Conservation (phyloP, 768 basidiomycete species). For the Punctularia strigosozonata region DNA sequence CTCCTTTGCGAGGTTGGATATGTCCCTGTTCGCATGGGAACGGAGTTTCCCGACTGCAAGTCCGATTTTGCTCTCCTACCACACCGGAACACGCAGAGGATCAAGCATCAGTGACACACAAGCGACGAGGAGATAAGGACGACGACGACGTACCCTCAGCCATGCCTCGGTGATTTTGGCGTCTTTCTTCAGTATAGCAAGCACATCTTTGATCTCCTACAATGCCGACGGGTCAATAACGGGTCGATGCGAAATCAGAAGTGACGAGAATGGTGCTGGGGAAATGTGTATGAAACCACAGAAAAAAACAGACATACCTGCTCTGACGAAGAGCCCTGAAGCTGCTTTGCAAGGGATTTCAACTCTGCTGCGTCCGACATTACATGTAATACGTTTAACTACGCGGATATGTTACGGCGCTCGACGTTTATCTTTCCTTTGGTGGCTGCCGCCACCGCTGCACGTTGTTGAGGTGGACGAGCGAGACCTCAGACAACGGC, state of each 20-base stretch:
- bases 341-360: slow-evolving; percentile 71
- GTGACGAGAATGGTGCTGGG: slow-evolving; percentile 21
- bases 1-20: slow-evolving; percentile 79
- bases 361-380: slow-evolving; percentile 41
- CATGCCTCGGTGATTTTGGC: slow-evolving; percentile 60
- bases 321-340: slow-evolving; percentile 48
- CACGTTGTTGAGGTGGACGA: no score
- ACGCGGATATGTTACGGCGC: slow-evolving; percentile 1
- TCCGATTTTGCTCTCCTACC: slow-evolving; percentile 84
- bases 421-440: not conserved
- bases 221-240: slow-evolving; percentile 18
- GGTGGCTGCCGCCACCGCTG: no score
- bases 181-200: slow-evolving; percentile 53
- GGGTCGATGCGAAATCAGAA: slow-evolving; percentile 6
- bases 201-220: slow-evolving; percentile 53
- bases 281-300: slow-evolving; percentile 21
- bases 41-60: slow-evolving; percentile 88
- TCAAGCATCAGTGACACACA: not conserved
- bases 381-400: not conserved
- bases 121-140: slow-evolving; percentile 13
- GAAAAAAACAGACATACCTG: slow-evolving; percentile 37
- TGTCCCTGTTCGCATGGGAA: slow-evolving; percentile 54
- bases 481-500: no score
- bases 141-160: slow-evolving; percentile 49
- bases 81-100: not conserved